Evolutionary conservation across 2,329 filamentous ascomycete genomes (phyloP), one percentile per base, ranked within the genome.

Genomic region (Aspergillus sp.): DNA sequence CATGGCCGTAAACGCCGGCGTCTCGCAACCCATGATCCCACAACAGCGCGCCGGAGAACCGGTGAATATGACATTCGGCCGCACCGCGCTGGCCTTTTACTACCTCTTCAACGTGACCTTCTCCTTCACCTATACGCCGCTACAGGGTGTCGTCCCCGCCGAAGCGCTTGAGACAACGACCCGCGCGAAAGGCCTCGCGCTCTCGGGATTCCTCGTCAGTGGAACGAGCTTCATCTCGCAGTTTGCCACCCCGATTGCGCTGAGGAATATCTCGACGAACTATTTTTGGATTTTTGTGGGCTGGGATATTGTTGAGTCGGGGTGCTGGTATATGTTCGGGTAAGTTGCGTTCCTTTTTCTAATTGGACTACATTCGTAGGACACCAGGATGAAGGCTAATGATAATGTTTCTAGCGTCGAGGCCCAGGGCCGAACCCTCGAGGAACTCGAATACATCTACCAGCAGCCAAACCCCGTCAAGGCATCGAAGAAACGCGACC

Each of bases 391-490:
- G 25, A 7, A 4, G 25, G 25, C 25, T 28, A 28, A 28, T 28
- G 6, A 4, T 28, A 4, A 28, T 28, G 4, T 28, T 28, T 28
- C 25, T 3, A 60, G 57, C 25, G 57, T 60, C 50, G 57, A 60
- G 17, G 45, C 57, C 45, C 81, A 83, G 63, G 81, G 81, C 52
- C 80, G 81, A 45, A 83, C 81, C 3, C 77, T 83, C 28, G 81
- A 83, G 66, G 76, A 83, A 68, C 75, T 83, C 41, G 80, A 82
- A 65, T 82, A 80, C 80, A 79, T 83, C 11, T 83, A 83, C 70
- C 71, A 81, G 66, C 81, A 83, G 68, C 77, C 79, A 25, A 80
- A 81, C 64, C 81, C 81, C 1, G 82, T 83, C 72, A 81, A 82
- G 71, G 82, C 82, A 11, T 84, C 82, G 4, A 74, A 79, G 61